phyloP scores from a whole-genome alignment of 2,329 filamentous ascomycete species.

The Aspergillus flavus region DNA sequence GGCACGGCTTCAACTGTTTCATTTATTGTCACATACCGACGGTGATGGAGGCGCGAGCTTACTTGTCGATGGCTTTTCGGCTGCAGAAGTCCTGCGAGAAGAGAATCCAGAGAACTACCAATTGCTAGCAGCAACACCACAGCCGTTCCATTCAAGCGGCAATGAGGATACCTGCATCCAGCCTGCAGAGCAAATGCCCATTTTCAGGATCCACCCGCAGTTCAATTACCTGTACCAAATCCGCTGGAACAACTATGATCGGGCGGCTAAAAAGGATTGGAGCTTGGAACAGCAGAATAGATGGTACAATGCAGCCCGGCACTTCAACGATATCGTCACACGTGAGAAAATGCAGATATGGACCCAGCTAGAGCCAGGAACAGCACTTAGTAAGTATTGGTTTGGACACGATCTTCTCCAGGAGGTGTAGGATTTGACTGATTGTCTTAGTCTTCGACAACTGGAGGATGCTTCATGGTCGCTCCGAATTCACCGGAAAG shows the following conservation, averaged over 20 bases:
- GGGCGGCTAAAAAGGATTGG: conserved; percentile 67
- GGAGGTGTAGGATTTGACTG: conserved; percentile 8
- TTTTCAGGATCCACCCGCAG: conserved; percentile 63
- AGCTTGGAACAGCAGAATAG: conserved; percentile 50
- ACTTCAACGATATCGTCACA: conserved; percentile 71
- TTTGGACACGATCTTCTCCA: background rate
- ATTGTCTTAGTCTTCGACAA: conserved; percentile 79
- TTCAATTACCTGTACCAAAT: conserved; percentile 61
- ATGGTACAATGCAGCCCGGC: conserved; percentile 81
- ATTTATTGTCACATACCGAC: conserved; percentile 77
- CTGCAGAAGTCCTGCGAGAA: conserved; percentile 61
- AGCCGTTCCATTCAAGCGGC: conserved; percentile 83
- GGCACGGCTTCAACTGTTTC: conserved; percentile 87
- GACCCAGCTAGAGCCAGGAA: conserved; percentile 79
- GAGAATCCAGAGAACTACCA: conserved; percentile 61
- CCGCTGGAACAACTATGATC: conserved; percentile 92
- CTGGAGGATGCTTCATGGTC: conserved; percentile 88
- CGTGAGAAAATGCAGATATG: conserved; percentile 70
- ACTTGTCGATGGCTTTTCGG: conserved; percentile 83
- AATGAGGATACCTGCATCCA: conserved; percentile 81
- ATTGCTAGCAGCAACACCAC: conserved; percentile 56
- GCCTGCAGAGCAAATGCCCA: conserved; percentile 69
- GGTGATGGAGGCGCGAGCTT: conserved; percentile 71
- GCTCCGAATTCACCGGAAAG: conserved; percentile 79
- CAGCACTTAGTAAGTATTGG: conserved; percentile 66